Evolutionary conservation across 2,329 filamentous ascomycete genomes (phyloP), one percentile per base, ranked within the genome.

Genomic region (Albophoma yamanashiensis): DNA sequence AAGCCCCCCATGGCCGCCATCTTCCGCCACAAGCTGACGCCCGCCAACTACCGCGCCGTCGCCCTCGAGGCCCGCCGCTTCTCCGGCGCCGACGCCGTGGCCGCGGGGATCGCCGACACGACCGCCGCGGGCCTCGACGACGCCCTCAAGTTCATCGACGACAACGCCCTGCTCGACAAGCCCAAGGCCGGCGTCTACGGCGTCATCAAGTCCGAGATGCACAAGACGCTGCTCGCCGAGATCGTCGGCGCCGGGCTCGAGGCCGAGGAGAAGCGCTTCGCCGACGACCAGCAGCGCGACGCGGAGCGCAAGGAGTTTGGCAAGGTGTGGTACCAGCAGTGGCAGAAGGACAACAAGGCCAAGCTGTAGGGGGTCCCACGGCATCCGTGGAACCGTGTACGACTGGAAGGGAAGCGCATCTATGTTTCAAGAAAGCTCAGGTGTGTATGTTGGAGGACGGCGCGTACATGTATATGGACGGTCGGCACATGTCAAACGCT

Each of bases 41-140:
- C 79, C 11, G 72, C 79, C 1, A 78, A 80, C 0, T 89, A 87
- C 70, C 80, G 88, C 42, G 76, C 77, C 50, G 75, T 93, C 63
- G 82, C 91, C 8, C 80, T 94, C n/a, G 90, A 92, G 71, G 89
- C 87, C 5, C 81, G 80, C 65, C 79, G 90, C 58, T 91, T 87
- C 68, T 76, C 79, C 20, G 88, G 82, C 0, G 72, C 77, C 3
- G 80, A 87, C 53, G 87, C 89, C 1, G 72, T 91, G 0, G 79
- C 82, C 59, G 80, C 79, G 1, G 89, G 88, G 0, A 76, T 94
- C 25, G 85, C 90, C 1, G 90, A 94, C 70, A 82, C 70, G 0
- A 64, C 89, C 0, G 89, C 88, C 1, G 31, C 65, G 2, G 56
- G 62, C 0, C 64, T 89, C 22, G 82, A 87, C 6, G 88, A 89